Conservation (phyloP, 78 protist genomes). For the Dictyostelium purpureum region DNA sequence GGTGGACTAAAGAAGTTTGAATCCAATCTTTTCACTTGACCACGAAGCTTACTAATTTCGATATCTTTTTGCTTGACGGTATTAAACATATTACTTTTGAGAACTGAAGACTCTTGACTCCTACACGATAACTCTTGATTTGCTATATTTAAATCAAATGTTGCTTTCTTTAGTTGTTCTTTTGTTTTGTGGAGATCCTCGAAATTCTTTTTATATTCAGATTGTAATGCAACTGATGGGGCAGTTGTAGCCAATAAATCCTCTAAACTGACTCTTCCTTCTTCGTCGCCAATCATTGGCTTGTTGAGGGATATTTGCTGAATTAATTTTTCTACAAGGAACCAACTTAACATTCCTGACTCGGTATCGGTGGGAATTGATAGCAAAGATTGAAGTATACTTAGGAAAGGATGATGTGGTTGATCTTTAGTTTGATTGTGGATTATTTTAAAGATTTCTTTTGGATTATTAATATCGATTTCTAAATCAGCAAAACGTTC, state of each 20-base stretch:
- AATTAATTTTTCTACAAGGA: conserved; percentile 26
- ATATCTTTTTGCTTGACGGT: conserved; percentile 61
- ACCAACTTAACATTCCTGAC: conserved; percentile 46
- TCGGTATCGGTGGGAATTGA: conserved; percentile 31
- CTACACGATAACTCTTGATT: conserved; percentile 17
- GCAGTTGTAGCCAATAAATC: conserved; percentile 37
- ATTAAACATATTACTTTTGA: conserved; percentile 60
- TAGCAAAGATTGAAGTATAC: conserved; percentile 31
- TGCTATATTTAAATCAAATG: conserved; percentile 56
- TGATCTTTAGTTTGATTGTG: neutral
- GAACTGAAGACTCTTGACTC: conserved; percentile 25
- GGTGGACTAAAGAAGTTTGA: conserved; percentile 12
- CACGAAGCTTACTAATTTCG: conserved; percentile 16
- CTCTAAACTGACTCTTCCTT: conserved; percentile 22
- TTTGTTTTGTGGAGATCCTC: conserved; percentile 30
- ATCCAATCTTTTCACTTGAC: conserved; percentile 11
- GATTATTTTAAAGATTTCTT: conserved; percentile 12
- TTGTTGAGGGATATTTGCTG: conserved; percentile 23
- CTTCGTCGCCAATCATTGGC: conserved; percentile 51
- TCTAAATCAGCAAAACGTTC: conserved; percentile 33
- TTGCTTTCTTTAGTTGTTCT: conserved; percentile 45
- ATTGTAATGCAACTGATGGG: conserved; percentile 49
- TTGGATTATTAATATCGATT: conserved; percentile 38
- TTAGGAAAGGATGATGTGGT: conserved; percentile 46
- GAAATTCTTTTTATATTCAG: neutral